These are phyloP conservation scores for Penicillium tannophilum DNA, from an alignment of 495 filamentous ascomycete species.

Conservation along the genomic window DNA sequence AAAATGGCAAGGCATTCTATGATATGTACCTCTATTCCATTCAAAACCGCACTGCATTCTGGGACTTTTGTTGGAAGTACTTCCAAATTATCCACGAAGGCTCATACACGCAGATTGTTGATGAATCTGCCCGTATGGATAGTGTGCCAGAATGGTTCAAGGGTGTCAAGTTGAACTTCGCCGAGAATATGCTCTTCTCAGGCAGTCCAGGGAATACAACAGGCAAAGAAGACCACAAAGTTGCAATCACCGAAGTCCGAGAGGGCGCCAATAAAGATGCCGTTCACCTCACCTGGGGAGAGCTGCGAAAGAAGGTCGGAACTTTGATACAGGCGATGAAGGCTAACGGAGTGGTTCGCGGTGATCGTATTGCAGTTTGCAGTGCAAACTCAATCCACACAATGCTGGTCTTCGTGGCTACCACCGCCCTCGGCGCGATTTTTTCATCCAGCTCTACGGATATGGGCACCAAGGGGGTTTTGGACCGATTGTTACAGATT, in stretches of 20 bases:
- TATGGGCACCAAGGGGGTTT: slow-evolving; percentile 73
- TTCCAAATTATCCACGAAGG: slow-evolving; percentile 20
- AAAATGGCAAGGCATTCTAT: slow-evolving; percentile 6
- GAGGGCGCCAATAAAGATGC: slow-evolving; percentile 62
- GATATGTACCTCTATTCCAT: slow-evolving; percentile 14
- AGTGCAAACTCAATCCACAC: slow-evolving; percentile 73
- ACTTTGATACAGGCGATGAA: slow-evolving; percentile 61
- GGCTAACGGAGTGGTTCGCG: slow-evolving; percentile 60
- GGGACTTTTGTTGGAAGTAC: slow-evolving; percentile 24
- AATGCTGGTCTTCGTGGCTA: slow-evolving; percentile 62
- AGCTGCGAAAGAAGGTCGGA: slow-evolving; percentile 58
- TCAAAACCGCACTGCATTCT: slow-evolving; percentile 14
- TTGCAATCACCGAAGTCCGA: slow-evolving; percentile 68
- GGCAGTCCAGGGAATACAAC: background rate
- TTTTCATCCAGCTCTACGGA: slow-evolving; percentile 74
- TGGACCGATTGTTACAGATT: slow-evolving; percentile 72
- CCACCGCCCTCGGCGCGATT: slow-evolving; percentile 64
- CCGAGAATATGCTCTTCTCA: slow-evolving; percentile 71
- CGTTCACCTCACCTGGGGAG: slow-evolving; percentile 61
- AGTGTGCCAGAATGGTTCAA: slow-evolving; percentile 36
- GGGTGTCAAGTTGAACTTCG: slow-evolving; percentile 72
- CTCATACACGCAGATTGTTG: slow-evolving; percentile 11
- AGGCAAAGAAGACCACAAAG: slow-evolving; percentile 68
- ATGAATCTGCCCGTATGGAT: slow-evolving; percentile 20
- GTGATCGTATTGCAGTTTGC: slow-evolving; percentile 75